Percentiles rank a stretch among this genome's conserved stretches.
Conservation (phyloP, 2,329 filamentous ascomycete species). For the Cadophora malorum region DNA sequence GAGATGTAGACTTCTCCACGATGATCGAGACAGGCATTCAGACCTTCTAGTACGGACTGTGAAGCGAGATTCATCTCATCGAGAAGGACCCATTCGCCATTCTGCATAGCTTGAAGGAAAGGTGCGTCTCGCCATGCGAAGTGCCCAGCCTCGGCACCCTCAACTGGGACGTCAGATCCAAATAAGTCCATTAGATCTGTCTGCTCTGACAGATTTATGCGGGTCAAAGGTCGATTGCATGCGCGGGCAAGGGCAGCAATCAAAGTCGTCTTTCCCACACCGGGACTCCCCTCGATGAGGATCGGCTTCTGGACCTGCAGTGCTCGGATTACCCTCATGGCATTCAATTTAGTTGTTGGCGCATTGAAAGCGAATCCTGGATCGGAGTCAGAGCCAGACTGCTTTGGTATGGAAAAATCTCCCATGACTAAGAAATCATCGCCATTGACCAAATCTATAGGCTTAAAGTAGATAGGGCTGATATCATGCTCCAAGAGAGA, state of each 20-base stretch:
- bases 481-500: conserved; percentile 71
- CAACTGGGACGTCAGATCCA: conserved; percentile 92
- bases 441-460: conserved; percentile 63
- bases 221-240: conserved; percentile 81
- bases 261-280: conserved; percentile 95
- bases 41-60: conserved; percentile 92
- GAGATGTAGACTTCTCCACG: conserved; percentile 95
- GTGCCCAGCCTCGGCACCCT: conserved; percentile 87
- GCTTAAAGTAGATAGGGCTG: conserved; percentile 66
- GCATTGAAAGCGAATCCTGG: conserved; percentile 81
- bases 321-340: conserved; percentile 88
- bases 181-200: conserved; percentile 98
- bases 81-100: conserved; percentile 92
- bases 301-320: conserved; percentile 91
- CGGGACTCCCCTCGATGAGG: conserved; percentile 93
- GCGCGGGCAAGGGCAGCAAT: conserved; percentile 83
- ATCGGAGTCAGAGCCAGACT: conserved; percentile 56
- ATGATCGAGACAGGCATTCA: conserved; percentile 97
- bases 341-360: conserved; percentile 87
- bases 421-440: conserved; percentile 69
- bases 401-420: conserved; percentile 71
- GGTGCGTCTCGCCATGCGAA: conserved; percentile 97
- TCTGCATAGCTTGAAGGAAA: conserved; percentile 95
- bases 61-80: conserved; percentile 99
- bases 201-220: conserved; percentile 97